Percentiles rank a stretch among this genome's conserved stretches.
phyloP scores from a whole-genome alignment of 176 grass and related monocot species.

The Oryza nivara region DNA sequence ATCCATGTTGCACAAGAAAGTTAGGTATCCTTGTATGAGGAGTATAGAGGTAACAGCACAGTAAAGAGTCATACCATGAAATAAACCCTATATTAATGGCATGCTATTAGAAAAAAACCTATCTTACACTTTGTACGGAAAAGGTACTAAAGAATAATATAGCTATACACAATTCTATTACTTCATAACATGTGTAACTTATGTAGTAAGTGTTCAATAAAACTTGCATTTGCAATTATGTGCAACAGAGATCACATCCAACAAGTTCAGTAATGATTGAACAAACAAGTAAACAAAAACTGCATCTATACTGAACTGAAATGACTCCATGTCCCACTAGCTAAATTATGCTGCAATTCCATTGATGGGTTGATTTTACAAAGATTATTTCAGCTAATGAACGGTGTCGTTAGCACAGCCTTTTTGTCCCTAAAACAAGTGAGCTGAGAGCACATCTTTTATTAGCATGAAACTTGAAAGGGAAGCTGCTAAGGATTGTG shows the following conservation, averaged over 20 bases:
- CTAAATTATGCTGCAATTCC: conserved; percentile 17
- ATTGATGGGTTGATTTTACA: conserved; percentile 3
- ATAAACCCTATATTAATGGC: too few species aligned
- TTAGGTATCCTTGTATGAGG: too few species aligned
- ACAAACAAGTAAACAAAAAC: neutral
- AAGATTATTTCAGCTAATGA: conserved; percentile 24
- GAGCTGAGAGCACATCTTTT: neutral
- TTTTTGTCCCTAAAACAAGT: neutral
- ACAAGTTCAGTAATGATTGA: conserved; percentile 8
- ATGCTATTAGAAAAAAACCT: too few species aligned
- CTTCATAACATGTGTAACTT: neutral
- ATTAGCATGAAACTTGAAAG: conserved; percentile 11
- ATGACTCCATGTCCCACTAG: neutral
- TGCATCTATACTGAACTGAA: conserved; percentile 1
- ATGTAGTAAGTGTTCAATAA: neutral
- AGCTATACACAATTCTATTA: neutral
- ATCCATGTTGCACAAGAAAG: too few species aligned
- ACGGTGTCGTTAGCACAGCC: neutral
- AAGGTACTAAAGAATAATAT: neutral
- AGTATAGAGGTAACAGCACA: too few species aligned
- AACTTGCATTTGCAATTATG: conserved; percentile 26
- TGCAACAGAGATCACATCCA: conserved; percentile 13
- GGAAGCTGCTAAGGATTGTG: neutral
- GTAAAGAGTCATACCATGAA: too few species aligned
- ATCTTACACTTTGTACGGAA: too few species aligned